Conservation (phyloP, 106 monocot genomes). For the Platanthera zijinensis region DNA sequence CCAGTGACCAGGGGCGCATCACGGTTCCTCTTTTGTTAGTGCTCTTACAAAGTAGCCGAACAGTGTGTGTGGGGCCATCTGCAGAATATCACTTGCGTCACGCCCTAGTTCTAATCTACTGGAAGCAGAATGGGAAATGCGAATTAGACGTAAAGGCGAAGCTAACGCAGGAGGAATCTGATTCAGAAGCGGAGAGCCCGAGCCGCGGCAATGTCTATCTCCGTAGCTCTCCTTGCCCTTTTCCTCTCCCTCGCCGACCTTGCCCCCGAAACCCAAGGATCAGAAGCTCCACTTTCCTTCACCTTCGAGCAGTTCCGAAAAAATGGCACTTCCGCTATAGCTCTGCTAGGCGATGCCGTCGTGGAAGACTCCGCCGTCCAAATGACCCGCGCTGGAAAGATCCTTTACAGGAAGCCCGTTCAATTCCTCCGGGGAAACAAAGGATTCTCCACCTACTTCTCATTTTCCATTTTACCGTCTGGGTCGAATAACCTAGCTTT, state of each 20-base stretch:
- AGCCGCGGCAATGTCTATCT: conserved; percentile 11
- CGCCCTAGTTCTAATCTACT: conserved; percentile 1
- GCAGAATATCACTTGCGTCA: neutral
- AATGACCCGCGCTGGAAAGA: conserved; percentile 21
- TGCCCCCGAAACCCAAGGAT: neutral
- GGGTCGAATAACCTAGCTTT: conserved; percentile 31
- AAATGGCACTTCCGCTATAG: conserved; percentile 20
- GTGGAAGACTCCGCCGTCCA: conserved; percentile 23
- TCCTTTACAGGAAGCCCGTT: conserved; percentile 33
- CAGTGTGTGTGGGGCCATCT: conserved; percentile 8
- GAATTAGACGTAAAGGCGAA: neutral
- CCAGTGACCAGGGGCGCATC: too few species aligned
- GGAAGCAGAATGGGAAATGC: too few species aligned
- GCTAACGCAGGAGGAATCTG: neutral
- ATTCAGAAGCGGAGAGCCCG: neutral
- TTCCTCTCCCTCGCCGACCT: conserved; percentile 2
- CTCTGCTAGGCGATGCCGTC: conserved; percentile 41
- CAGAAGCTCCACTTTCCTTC: conserved; percentile 29
- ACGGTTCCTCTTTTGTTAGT: too few species aligned
- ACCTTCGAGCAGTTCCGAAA: conserved; percentile 37
- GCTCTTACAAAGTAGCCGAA: too few species aligned
- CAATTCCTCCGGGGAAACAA: conserved; percentile 36
- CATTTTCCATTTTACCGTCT: conserved; percentile 39
- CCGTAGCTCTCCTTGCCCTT: neutral
- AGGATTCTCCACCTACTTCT: conserved; percentile 65